A percentile compares a stretch with the other conserved stretches of the same genome.
Conservation (phyloP, 129 eudicot species). For the Ambrosia artemisiifolia region DNA sequence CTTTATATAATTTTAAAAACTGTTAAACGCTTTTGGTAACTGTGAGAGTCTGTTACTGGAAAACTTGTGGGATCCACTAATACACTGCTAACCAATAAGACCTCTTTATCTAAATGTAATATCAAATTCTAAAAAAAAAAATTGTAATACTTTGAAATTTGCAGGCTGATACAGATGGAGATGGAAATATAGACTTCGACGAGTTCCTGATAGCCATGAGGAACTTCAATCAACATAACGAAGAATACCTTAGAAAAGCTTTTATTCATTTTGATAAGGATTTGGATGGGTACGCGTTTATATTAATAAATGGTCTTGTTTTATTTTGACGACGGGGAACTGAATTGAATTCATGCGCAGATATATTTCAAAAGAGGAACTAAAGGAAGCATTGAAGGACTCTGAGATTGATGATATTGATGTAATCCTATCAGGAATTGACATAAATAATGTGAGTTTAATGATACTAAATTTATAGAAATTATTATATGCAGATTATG, state of each 20-base stretch:
- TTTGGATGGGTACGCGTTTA: slow-evolving; percentile 39
- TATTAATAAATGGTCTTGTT: neutral
- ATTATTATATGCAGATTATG: neutral
- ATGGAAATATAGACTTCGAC: slow-evolving; percentile 66
- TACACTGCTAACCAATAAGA: too few relatives aligned
- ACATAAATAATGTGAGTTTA: slow-evolving; percentile 14
- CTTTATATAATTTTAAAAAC: neutral
- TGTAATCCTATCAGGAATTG: slow-evolving; percentile 14
- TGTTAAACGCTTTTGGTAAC: neutral
- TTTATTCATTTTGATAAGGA: slow-evolving; percentile 63
- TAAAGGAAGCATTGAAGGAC: slow-evolving; percentile 13
- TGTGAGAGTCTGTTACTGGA: too few relatives aligned
- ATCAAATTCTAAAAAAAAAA: too few relatives aligned
- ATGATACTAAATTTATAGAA: neutral
- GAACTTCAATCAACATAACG: slow-evolving; percentile 64
- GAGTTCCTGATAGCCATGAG: slow-evolving; percentile 82
- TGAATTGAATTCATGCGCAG: neutral
- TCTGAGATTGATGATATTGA: slow-evolving; percentile 5
- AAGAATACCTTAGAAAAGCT: slow-evolving; percentile 59
- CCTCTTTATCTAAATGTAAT: too few relatives aligned
- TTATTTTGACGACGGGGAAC: neutral
- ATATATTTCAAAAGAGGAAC: slow-evolving; percentile 1
- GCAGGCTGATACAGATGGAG: slow-evolving; percentile 86
- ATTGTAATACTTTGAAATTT: neutral
- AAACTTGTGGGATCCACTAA: too few relatives aligned